Percentiles rank a stretch among this genome's conserved stretches.
Evolutionary conservation across 768 basidiomycete genomes (phyloP).

Genomic region (Tylopilus intermedius): DNA sequence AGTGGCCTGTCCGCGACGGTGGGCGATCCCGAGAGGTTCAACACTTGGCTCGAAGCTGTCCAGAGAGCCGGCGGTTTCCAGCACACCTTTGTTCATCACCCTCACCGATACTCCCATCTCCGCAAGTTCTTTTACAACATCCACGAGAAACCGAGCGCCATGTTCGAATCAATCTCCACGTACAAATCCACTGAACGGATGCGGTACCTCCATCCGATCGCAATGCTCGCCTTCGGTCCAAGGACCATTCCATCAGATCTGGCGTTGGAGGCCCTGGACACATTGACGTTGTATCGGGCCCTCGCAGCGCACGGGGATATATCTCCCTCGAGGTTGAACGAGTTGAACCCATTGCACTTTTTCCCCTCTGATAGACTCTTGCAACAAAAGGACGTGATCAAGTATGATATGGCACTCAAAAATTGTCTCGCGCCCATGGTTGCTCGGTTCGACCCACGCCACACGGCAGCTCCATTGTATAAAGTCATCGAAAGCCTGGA

Average conservation of each 20-base stretch:
- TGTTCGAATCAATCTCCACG: slow-evolving; percentile 35
- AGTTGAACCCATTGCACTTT: slow-evolving; percentile 41
- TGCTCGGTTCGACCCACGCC: slow-evolving; percentile 32
- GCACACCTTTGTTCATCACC: slow-evolving; percentile 57
- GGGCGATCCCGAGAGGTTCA: slow-evolving; percentile 61
- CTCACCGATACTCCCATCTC: slow-evolving; percentile 68
- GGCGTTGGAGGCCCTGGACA: slow-evolving; percentile 56
- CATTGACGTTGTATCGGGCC: slow-evolving; percentile 46
- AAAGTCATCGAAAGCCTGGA: slow-evolving; percentile 38
- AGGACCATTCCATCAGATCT: slow-evolving; percentile 55
- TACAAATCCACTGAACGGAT: slow-evolving; percentile 38
- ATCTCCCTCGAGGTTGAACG: slow-evolving; percentile 12
- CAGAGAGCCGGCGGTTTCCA: slow-evolving; percentile 55
- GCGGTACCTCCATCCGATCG: slow-evolving; percentile 61
- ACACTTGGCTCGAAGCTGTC: slow-evolving; percentile 58
- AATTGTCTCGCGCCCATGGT: slow-evolving; percentile 35
- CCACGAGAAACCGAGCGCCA: slow-evolving; percentile 10
- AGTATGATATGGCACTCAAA: slow-evolving; percentile 55
- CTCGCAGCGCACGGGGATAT: slow-evolving; percentile 31
- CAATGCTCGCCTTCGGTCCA: slow-evolving; percentile 51
- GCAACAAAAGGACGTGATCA: slow-evolving; percentile 55
- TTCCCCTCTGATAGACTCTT: slow-evolving; percentile 41
- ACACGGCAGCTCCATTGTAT: slow-evolving; percentile 31
- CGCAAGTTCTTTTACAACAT: slow-evolving; percentile 60
- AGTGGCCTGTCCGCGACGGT: slow-evolving; percentile 72